A percentile compares a stretch with the other conserved stretches of the same genome.
Conservation (phyloP, 441 rosid species). For the Kokia cookei region DNA sequence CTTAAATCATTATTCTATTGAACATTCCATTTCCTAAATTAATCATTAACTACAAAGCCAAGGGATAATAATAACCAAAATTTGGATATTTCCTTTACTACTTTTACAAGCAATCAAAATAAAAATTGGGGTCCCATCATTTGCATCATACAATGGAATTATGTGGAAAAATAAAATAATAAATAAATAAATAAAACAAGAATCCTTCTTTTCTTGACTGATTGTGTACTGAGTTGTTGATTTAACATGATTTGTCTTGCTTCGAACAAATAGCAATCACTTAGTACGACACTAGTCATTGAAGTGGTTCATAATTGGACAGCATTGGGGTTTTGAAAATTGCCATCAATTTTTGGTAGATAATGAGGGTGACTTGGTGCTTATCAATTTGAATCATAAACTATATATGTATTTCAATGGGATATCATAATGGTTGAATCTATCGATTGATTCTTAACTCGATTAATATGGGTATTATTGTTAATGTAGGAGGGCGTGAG, state of each 20-base stretch:
- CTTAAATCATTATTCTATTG: constrained; percentile 4
- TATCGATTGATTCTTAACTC: fast-evolving
- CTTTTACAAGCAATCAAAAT: background rate
- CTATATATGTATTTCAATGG: too few relatives aligned
- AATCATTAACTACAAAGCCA: background rate
- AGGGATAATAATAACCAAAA: background rate
- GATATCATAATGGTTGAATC: too few relatives aligned
- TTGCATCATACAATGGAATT: background rate
- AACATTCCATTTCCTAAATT: background rate
- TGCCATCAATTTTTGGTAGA: background rate
- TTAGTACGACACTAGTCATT: background rate
- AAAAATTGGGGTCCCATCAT: background rate
- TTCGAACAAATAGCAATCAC: background rate
- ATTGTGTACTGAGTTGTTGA: background rate
- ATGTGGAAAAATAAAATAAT: background rate
- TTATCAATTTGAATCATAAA: constrained; percentile 3
- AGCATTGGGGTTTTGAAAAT: background rate
- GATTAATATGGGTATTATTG: too few relatives aligned
- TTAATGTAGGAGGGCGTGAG: too few relatives aligned
- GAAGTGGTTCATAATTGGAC: constrained; percentile 14
- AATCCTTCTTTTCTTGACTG: background rate
- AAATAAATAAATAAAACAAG: background rate
- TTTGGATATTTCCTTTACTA: background rate
- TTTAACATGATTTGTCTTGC: constrained; percentile 10
- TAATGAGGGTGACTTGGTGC: constrained; percentile 17